Percentiles rank a stretch among this genome's conserved stretches.
phyloP scores from a whole-genome alignment of 2,329 filamentous ascomycete genomes.

The Penicillium corylophilum region DNA sequence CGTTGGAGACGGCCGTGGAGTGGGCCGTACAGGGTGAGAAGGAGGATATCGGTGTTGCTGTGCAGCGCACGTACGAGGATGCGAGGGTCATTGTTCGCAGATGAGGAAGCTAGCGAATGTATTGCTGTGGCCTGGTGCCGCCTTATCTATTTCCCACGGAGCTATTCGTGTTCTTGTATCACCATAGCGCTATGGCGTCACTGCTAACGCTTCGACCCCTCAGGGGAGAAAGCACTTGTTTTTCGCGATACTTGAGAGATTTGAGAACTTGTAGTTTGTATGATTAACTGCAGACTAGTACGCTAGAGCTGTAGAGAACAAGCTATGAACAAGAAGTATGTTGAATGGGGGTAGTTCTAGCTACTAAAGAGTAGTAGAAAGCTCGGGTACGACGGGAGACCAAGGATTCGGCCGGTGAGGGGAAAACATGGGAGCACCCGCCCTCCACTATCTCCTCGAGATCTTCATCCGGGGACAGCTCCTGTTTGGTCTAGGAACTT shows the following conservation, averaged over 20 bases:
- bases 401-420: slow-evolving; percentile 2
- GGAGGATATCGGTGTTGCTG: slow-evolving; percentile 32
- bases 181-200: background rate
- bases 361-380: background rate
- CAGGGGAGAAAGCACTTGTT: background rate
- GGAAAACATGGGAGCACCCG: background rate
- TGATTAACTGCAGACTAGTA: background rate
- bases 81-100: slow-evolving; percentile 33
- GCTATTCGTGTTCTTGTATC: background rate
- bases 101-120: slow-evolving; percentile 16
- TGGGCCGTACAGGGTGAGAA: slow-evolving; percentile 41
- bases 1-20: slow-evolving; percentile 42
- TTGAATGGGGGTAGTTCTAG: too few relatives aligned
- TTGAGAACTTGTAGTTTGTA: background rate
- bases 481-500: background rate
- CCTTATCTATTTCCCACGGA: background rate
- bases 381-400: background rate
- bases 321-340: too few relatives aligned
- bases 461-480: background rate
- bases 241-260: background rate
- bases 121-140: background rate
- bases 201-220: background rate
- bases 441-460: background rate
- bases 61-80: slow-evolving; percentile 34
- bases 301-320: too few relatives aligned